Conservation (phyloP, 768 basidiomycete genomes). For the Asterophora lycoperdoides region DNA sequence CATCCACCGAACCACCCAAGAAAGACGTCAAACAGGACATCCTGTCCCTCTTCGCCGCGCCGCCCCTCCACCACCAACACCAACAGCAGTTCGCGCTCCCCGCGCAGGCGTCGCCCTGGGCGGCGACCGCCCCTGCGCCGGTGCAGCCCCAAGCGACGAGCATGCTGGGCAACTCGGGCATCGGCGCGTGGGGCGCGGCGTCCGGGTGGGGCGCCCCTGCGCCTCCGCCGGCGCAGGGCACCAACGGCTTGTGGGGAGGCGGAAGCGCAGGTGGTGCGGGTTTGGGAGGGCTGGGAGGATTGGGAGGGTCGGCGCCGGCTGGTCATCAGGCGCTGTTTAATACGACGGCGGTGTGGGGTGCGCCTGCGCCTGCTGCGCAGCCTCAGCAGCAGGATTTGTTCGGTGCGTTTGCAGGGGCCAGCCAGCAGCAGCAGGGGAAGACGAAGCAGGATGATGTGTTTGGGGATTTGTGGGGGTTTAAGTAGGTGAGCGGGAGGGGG, state of each 20-base stretch:
- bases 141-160: conserved; percentile 32
- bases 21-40: conserved; percentile 86
- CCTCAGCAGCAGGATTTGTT: conserved; percentile 31
- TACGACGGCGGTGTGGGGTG: conserved; percentile 61
- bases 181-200: conserved; percentile 61
- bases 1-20: conserved; percentile 34
- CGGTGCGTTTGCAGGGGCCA: conserved; percentile 21
- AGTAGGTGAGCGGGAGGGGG: conserved; percentile 31
- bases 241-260: conserved; percentile 38
- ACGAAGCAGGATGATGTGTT: conserved; percentile 81
- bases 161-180: conserved; percentile 52
- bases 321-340: conserved; percentile 40
- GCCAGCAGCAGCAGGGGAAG: conserved; percentile 32
- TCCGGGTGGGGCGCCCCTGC: conserved; percentile 56
- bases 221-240: conserved; percentile 32
- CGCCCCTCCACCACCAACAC: conserved; percentile 26
- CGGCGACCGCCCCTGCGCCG: conserved; percentile 17
- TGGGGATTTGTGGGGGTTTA: conserved; percentile 83
- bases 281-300: not conserved
- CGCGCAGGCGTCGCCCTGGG: conserved; percentile 29
- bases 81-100: conserved; percentile 32
- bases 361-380: conserved; percentile 19
- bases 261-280: too few species aligned
- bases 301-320: too few species aligned
- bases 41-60: conserved; percentile 69